These are phyloP conservation scores for Podospora sp. DNA, from an alignment of 495 filamentous ascomycete genomes.

Conservation along the genomic window DNA sequence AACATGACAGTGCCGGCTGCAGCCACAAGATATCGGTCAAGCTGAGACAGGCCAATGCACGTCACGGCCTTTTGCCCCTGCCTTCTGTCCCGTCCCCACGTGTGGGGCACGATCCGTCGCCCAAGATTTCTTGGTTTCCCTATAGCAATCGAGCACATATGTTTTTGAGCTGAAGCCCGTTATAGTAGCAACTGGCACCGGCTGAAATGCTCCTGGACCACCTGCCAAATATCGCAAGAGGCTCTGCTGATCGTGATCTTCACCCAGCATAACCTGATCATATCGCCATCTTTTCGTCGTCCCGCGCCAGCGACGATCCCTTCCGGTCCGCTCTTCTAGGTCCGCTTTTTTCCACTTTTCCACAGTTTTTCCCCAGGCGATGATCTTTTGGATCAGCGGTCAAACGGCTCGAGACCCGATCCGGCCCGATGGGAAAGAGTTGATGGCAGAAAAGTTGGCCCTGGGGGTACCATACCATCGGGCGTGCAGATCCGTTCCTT, in stretches of 20 bases:
- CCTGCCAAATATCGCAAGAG: neutral
- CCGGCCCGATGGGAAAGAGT: neutral
- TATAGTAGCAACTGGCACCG: slow-evolving; percentile 7
- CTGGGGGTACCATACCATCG: slow-evolving; percentile 10
- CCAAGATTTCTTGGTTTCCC: slow-evolving; percentile 7
- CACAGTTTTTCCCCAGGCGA: slow-evolving; percentile 1
- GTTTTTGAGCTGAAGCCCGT: neutral
- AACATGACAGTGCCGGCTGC: neutral
- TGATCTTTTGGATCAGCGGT: slow-evolving; percentile 8
- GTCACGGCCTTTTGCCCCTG: neutral
- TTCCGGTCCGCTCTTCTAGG: slow-evolving; percentile 7
- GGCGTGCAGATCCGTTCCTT: slow-evolving; percentile 6
- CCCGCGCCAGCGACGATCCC: slow-evolving; percentile 11
- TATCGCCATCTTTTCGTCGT: slow-evolving; percentile 10
- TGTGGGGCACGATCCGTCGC: neutral
- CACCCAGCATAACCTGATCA: slow-evolving; percentile 5
- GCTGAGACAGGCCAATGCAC: neutral
- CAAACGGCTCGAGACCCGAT: slow-evolving; percentile 8
- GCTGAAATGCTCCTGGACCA: slow-evolving; percentile 11
- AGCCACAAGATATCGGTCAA: neutral
- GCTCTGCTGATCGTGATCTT: slow-evolving; percentile 10
- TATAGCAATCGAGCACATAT: neutral
- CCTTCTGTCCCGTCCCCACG: neutral
- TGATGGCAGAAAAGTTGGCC: neutral
- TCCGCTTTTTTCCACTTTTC: neutral